A percentile compares a stretch with the other conserved stretches of the same genome.
phyloP scores from a whole-genome alignment of 768 basidiomycete species.

The Lentinula edodes region DNA sequence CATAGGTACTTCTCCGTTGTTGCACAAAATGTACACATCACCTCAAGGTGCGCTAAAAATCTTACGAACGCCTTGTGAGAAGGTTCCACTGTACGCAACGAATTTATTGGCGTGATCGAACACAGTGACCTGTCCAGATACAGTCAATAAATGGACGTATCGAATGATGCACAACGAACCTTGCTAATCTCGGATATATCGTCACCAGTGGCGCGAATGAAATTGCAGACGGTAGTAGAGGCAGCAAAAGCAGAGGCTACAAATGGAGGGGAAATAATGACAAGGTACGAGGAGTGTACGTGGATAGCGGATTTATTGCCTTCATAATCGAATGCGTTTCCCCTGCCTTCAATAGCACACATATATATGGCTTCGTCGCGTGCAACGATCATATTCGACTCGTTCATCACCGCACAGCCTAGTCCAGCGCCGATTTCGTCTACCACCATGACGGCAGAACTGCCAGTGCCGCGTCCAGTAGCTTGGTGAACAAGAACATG shows the following conservation, averaged over 20 bases:
- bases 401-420: conserved; percentile 81
- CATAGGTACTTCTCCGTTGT: conserved; percentile 64
- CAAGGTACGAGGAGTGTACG: conserved; percentile 73
- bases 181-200: conserved; percentile 61
- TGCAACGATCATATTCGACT: conserved; percentile 70
- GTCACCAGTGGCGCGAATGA: conserved; percentile 46
- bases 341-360: conserved; percentile 75
- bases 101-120: conserved; percentile 93
- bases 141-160: neutral
- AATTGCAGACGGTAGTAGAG: conserved; percentile 73
- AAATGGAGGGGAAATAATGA: conserved; percentile 86
- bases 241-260: conserved; percentile 57
- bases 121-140: conserved; percentile 45
- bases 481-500: conserved; percentile 74
- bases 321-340: conserved; percentile 88
- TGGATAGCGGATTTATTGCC: conserved; percentile 82
- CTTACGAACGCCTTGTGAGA: conserved; percentile 78
- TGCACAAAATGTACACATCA: conserved; percentile 70
- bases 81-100: conserved; percentile 76
- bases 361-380: conserved; percentile 89
- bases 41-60: conserved; percentile 75
- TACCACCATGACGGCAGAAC: conserved; percentile 52
- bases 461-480: conserved; percentile 65
- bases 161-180: conserved; percentile 12
- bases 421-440: conserved; percentile 85